Conservation (phyloP, 2,329 filamentous ascomycete species). For the Talaromyces sp. region DNA sequence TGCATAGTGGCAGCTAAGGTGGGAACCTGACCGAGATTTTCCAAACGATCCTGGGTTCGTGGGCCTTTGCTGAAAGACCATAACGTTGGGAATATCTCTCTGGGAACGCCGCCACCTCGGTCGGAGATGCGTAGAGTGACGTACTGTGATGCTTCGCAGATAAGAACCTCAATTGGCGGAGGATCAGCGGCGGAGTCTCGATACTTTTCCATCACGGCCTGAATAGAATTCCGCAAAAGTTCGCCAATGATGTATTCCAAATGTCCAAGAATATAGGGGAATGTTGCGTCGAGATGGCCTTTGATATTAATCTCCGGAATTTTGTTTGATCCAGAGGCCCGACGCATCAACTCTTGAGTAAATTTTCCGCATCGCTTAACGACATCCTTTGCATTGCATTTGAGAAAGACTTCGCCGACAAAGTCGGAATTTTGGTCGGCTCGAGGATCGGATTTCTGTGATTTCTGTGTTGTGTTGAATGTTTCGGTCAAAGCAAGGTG, state of each 20-base stretch:
- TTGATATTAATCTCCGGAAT: conserved; percentile 80
- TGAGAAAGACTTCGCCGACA: conserved; percentile 92
- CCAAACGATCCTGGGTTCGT: conserved; percentile 70
- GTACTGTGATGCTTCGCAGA: conserved; percentile 91
- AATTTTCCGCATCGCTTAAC: conserved; percentile 78
- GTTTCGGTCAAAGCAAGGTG: conserved; percentile 93
- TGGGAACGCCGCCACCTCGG: conserved; percentile 86
- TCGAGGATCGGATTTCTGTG: conserved; percentile 70
- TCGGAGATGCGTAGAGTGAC: conserved; percentile 96
- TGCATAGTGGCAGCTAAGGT: conserved; percentile 92
- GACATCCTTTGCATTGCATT: conserved; percentile 86
- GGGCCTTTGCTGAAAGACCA: conserved; percentile 98
- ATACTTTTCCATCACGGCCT: conserved; percentile 80
- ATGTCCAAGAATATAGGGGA: conserved; percentile 94
- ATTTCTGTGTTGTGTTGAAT: conserved; percentile 79
- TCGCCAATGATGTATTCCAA: conserved; percentile 97
- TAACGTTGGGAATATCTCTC: conserved; percentile 79
- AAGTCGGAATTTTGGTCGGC: conserved; percentile 70
- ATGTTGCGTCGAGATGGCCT: conserved; percentile 84
- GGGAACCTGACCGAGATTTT: conserved; percentile 82
- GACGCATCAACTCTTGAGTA: conserved; percentile 69
- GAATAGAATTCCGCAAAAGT: conserved; percentile 89
- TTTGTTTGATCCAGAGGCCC: conserved; percentile 68
- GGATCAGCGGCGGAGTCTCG: conserved; percentile 51
- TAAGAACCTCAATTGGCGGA: conserved; percentile 86